phyloP scores from a whole-genome alignment of 2,329 filamentous ascomycete species.

The Coniochaeta sp. region DNA sequence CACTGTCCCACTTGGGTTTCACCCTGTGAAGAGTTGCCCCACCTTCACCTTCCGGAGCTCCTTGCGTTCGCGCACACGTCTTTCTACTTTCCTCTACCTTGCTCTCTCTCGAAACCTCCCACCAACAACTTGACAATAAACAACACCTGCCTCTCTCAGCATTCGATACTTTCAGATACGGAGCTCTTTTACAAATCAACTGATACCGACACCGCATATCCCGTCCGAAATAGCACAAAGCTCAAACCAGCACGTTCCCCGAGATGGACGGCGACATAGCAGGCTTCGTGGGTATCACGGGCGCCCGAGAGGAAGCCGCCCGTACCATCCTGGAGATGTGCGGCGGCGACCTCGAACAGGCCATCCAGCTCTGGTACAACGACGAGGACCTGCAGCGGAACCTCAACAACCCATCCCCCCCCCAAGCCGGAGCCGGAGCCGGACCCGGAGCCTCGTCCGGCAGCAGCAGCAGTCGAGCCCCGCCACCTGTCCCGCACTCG shows the following conservation, averaged over 20 bases:
- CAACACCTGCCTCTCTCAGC: not conserved
- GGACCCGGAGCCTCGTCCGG: conserved; percentile 12
- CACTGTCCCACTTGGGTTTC: too few species aligned
- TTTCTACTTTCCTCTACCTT: not conserved
- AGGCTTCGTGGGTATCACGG: conserved; percentile 77
- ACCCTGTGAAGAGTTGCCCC: not conserved
- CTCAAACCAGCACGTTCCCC: not conserved
- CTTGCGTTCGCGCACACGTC: not conserved
- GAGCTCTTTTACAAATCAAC: too few species aligned
- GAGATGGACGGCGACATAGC: conserved; percentile 62
- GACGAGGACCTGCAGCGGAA: conserved; percentile 64
- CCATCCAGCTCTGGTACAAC: conserved; percentile 85
- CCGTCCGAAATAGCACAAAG: too few species aligned
- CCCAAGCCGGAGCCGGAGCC: conserved; percentile 24
- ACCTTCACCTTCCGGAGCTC: conserved; percentile 1
- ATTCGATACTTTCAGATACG: not conserved
- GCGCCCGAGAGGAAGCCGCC: conserved; percentile 65
- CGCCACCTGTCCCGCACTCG: conserved; percentile 19
- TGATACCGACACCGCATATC: too few species aligned
- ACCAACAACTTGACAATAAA: not conserved
- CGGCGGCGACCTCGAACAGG: conserved; percentile 77
- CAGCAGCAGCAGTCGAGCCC: conserved; percentile 15
- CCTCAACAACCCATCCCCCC: conserved; percentile 30
- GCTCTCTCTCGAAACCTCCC: not conserved
- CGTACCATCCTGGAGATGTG: conserved; percentile 78